phyloP scores from a whole-genome alignment of 495 filamentous ascomycete genomes.

The Penicillium diatomitis region DNA sequence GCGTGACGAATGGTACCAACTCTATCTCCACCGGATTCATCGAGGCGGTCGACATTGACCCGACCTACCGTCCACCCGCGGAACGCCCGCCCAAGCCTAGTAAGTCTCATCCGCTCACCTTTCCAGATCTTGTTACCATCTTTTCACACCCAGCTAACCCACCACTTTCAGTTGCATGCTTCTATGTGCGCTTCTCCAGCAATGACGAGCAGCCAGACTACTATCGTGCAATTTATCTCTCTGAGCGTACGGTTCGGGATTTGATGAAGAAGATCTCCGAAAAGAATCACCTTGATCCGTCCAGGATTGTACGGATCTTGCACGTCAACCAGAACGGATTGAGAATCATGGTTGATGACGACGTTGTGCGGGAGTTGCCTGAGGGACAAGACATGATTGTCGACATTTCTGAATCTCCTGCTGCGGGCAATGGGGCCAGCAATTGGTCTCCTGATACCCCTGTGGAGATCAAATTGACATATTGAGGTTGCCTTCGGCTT shows the following conservation, averaged over 20 bases:
- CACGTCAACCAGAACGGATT: constrained; percentile 63
- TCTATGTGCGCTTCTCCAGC: constrained; percentile 65
- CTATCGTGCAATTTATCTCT: constrained; percentile 82
- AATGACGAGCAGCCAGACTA: constrained; percentile 47
- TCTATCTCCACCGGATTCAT: constrained; percentile 61
- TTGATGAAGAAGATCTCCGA: constrained; percentile 59
- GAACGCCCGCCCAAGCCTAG: constrained; percentile 62
- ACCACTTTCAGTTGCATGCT: constrained; percentile 58
- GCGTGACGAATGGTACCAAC: constrained; percentile 28
- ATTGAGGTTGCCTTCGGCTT: constrained; percentile 12
- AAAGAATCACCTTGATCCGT: constrained; percentile 71
- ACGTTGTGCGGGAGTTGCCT: constrained; percentile 72
- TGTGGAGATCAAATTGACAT: constrained; percentile 33
- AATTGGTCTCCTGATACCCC: constrained; percentile 10
- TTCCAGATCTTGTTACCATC: constrained; percentile 7
- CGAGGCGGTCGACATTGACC: constrained; percentile 84
- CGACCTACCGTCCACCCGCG: constrained; percentile 69
- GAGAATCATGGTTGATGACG: constrained; percentile 82
- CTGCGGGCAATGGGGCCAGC: constrained; percentile 1
- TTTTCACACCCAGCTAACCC: too few relatives aligned
- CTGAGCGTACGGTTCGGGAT: constrained; percentile 60
- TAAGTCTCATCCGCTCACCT: constrained; percentile 23
- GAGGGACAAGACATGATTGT: constrained; percentile 88
- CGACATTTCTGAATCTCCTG: constrained; percentile 42
- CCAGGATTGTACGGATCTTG: constrained; percentile 57